phyloP scores from a whole-genome alignment of 2,329 filamentous ascomycete genomes.

The Venturia oleaginea region DNA sequence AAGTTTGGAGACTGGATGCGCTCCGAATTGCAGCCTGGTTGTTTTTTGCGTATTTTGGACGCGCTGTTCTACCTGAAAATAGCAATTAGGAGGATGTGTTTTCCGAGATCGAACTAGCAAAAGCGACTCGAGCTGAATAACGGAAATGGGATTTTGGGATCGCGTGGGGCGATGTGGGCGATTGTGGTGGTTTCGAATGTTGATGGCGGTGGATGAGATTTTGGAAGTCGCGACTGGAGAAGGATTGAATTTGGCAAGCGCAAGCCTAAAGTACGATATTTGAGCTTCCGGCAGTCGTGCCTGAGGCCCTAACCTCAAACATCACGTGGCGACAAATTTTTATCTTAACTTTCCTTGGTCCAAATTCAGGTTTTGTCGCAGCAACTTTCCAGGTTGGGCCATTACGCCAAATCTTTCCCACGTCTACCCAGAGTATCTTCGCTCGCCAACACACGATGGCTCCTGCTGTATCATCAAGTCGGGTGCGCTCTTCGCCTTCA shows the following conservation, averaged over 20 bases:
- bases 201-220: neutral
- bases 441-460: neutral
- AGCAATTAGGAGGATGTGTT: neutral
- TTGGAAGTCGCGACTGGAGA: neutral
- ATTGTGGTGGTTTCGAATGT: neutral
- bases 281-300: neutral
- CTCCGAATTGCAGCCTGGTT: neutral
- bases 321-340: neutral
- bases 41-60: neutral
- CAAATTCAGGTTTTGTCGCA: neutral
- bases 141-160: neutral
- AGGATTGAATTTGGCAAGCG: neutral
- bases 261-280: neutral
- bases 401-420: neutral
- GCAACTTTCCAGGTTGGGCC: neutral
- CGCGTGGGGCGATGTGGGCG: neutral
- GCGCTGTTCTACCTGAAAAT: neutral
- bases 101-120: constrained; percentile 3
- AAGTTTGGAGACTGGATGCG: neutral
- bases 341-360: no score
- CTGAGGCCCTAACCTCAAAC: no score
- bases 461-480: neutral
- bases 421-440: neutral
- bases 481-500: constrained; percentile 1
- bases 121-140: neutral